Evolutionary conservation across 805 yeast species (phyloP), one percentile per base, ranked within the genome.

Genomic region (Yueomyces sinensis): DNA sequence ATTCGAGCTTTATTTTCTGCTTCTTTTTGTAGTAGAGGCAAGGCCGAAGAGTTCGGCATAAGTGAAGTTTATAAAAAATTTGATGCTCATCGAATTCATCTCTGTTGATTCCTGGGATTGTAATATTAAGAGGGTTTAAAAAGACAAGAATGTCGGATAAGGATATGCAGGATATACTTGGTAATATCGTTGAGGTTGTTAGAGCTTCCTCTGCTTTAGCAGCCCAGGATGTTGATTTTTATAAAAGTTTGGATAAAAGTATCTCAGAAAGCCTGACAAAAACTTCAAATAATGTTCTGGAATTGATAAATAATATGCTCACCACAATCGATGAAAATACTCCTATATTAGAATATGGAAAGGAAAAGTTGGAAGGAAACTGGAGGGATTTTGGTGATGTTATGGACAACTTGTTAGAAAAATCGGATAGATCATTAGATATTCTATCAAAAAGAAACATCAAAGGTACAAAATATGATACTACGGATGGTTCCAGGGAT

Each of bases 211-310:
- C 78, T 3, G 74, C 81, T 2, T 55, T 87, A 30, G 80, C 82
- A 2, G 72, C 83, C 0, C 81, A 81, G 37, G 97, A 89, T 60
- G 67, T 86, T n/a, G 72, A 68, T 22, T 91, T 87, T 48, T 73
- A 75, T 54, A 62, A 66, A 31, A 73, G 82, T 32, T 49, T 83
- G 11, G 89, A 82, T 46, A 46, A 60, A 3, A 48, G 53, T 1
- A 49, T 76, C 13, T 56, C 65, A 7, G 41, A 48, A 0, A 49
- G 63, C 13, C 51, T 76, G 32, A 62, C 63, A 9, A 42, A 44
- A 1, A 49, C 70, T 0, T 63, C 75, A 4, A 50, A 55, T 13
- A 54, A 61, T 16, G 37, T 80, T 5, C 49, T 73, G 18, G 55
- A 51, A 2, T 41, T 73, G 33, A 62, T 76, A 32, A 72, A 74